Evolutionary conservation across 441 rosid species (phyloP).

Genomic region (Oxalis stricta): DNA sequence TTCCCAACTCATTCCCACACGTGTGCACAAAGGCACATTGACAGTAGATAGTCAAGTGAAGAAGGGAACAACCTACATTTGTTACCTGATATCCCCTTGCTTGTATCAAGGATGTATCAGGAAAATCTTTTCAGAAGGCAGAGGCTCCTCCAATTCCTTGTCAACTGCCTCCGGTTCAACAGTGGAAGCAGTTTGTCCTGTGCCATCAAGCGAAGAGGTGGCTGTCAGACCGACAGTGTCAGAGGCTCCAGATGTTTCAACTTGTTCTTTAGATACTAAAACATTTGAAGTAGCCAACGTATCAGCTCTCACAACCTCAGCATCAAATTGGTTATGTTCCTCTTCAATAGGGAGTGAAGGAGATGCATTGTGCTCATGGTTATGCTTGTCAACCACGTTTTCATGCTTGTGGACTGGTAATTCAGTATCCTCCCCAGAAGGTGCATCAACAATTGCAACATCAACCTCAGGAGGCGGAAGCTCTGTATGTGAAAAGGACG

Average conservation of each 20-base stretch:
- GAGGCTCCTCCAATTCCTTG: conserved; percentile 21
- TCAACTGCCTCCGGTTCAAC: conserved; percentile 18
- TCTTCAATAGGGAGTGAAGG: conserved; percentile 18
- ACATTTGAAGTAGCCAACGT: conserved; percentile 14
- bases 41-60: conserved; percentile 23
- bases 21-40: conserved; percentile 4
- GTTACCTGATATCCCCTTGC: conserved; percentile 72
- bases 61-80: conserved; percentile 78
- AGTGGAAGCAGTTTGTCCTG: conserved; percentile 15
- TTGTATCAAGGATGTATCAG: conserved; percentile 33
- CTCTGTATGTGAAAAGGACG: conserved; percentile 20
- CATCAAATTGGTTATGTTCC: conserved; percentile 18
- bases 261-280: conserved; percentile 25
- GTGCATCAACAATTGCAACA: conserved; percentile 23
- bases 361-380: conserved; percentile 15
- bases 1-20: conserved; percentile 11
- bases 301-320: conserved; percentile 9
- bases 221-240: conserved; percentile 8
- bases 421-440: conserved; percentile 18
- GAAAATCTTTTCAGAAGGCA: conserved; percentile 21
- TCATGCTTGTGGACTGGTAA: conserved; percentile 13
- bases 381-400: conserved; percentile 4
- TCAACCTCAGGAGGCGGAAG: conserved; percentile 21
- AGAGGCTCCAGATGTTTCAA: conserved; percentile 15
- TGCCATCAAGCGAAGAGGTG: conserved; percentile 10